Evolutionary conservation across 192 early-diverging fungal species (phyloP).

Genomic region (Geranomyces variabilis): DNA sequence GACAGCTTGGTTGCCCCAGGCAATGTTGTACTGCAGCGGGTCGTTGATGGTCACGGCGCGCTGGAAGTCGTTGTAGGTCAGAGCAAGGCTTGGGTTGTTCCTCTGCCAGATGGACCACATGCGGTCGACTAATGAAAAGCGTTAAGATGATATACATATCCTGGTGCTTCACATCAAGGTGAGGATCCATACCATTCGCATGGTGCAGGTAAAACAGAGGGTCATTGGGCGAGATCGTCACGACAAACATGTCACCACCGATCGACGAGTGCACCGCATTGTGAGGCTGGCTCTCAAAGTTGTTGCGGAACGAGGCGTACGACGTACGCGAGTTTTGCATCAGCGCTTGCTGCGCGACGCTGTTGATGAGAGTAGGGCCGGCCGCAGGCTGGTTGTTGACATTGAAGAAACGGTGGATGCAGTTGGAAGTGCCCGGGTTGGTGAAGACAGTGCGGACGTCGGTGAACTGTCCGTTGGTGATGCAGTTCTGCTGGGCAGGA

Average conservation of each 20-base stretch:
- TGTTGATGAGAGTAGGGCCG: slow-evolving; percentile 2
- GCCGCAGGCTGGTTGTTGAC: slow-evolving; percentile 4
- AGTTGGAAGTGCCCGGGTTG: slow-evolving; percentile 17
- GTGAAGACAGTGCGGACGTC: slow-evolving; percentile 7
- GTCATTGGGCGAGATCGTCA: slow-evolving; percentile 30
- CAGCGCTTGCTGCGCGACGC: slow-evolving; percentile 5
- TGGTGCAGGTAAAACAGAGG: slow-evolving; percentile 47
- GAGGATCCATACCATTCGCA: slow-evolving; percentile 18
- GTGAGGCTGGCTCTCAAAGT: slow-evolving; percentile 41
- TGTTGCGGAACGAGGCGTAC: slow-evolving; percentile 29
- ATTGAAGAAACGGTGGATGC: slow-evolving; percentile 15
- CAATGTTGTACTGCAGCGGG: slow-evolving; percentile 12
- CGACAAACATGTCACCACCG: slow-evolving; percentile 38
- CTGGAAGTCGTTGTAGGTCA: slow-evolving; percentile 23
- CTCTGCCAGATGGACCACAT: slow-evolving; percentile 46
- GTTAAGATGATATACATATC: not conserved
- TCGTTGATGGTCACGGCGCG: not conserved
- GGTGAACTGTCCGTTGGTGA: slow-evolving; percentile 5
- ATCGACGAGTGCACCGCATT: slow-evolving; percentile 26
- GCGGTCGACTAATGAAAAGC: slow-evolving; percentile 35
- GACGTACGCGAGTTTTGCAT: slow-evolving; percentile 11
- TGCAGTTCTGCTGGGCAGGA: not conserved
- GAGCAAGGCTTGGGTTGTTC: slow-evolving; percentile 30
- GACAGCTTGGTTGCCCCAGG: slow-evolving; percentile 1
- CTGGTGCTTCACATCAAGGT: not conserved